Evolutionary conservation across 257 asterid species (phyloP).

Genomic region (Solanum piurae): DNA sequence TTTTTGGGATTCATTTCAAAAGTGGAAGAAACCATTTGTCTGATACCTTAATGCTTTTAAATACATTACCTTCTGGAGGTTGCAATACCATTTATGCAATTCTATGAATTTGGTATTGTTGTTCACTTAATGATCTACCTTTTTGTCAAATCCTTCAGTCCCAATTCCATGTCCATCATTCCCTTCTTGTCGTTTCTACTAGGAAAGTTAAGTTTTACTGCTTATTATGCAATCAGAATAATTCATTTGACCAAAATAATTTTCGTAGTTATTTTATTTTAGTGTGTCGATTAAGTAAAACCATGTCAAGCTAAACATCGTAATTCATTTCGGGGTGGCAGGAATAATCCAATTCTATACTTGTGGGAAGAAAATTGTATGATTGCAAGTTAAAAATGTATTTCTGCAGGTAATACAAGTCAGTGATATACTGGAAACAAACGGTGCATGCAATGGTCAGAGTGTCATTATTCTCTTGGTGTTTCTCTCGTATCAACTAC

Average conservation of each 20-base stretch:
- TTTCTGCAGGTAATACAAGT: conserved; percentile 80
- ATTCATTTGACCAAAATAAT: not conserved
- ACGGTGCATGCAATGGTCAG: conserved; percentile 78
- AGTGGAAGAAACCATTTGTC: not conserved
- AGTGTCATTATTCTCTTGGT: conserved; percentile 84
- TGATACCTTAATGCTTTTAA: not conserved
- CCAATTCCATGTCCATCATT: not conserved
- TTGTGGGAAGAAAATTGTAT: not conserved
- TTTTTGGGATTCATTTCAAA: not conserved
- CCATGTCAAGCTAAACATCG: not conserved
- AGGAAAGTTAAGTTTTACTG: not conserved
- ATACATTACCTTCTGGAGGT: not conserved
- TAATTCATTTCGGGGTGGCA: not conserved
- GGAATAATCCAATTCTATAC: not conserved
- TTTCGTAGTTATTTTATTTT: not conserved
- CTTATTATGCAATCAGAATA: not conserved
- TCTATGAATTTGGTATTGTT: not conserved
- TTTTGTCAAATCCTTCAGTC: not conserved
- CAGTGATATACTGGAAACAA: conserved; percentile 87
- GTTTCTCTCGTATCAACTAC: conserved; percentile 85
- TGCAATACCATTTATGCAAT: not conserved
- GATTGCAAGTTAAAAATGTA: not conserved
- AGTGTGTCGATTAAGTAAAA: not conserved
- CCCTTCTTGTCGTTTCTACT: not conserved
- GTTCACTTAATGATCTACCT: not conserved